Conservation (phyloP, 208 protist genomes). For the Crithidia sp. region DNA sequence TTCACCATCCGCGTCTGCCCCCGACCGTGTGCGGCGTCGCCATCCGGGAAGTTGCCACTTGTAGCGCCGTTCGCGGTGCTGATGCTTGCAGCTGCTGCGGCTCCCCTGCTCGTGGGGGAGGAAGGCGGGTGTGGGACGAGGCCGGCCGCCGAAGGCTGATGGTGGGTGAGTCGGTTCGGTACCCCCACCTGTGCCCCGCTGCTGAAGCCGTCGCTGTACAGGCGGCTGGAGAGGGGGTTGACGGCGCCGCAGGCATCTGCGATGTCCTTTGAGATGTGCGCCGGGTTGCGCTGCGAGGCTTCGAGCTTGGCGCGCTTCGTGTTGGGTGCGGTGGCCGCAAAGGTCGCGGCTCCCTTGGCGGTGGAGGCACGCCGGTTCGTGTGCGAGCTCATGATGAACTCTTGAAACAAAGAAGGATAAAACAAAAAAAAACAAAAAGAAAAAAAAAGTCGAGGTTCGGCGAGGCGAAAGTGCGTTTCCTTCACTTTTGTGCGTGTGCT, state of each 20-base stretch:
- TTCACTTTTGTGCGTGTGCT: too few species aligned
- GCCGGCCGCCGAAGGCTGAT: conserved; percentile 3
- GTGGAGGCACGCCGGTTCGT: neutral
- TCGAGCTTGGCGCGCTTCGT: conserved; percentile 47
- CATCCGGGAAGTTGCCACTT: neutral
- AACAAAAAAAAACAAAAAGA: conserved; percentile 5
- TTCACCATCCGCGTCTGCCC: conserved; percentile 57
- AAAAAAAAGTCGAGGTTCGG: neutral
- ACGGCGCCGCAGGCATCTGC: conserved; percentile 62
- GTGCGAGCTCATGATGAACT: conserved; percentile 7
- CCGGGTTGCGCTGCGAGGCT: conserved; percentile 81
- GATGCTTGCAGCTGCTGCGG: neutral
- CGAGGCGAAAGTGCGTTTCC: too few species aligned
- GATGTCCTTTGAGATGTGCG: conserved; percentile 86
- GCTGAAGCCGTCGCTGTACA: conserved; percentile 77
- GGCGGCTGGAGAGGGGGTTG: conserved; percentile 73
- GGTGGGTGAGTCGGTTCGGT: conserved; percentile 71
- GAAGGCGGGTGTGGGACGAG: conserved; percentile 16
- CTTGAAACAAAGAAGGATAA: neutral
- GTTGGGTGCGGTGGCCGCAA: conserved; percentile 22
- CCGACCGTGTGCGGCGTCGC: conserved; percentile 1
- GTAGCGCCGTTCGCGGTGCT: neutral
- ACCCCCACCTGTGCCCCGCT: conserved; percentile 68
- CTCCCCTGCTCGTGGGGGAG: neutral
- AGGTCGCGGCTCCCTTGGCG: conserved; percentile 3